phyloP scores from a whole-genome alignment of 108 stramenopile species.

The Discostella stelligeroides region DNA sequence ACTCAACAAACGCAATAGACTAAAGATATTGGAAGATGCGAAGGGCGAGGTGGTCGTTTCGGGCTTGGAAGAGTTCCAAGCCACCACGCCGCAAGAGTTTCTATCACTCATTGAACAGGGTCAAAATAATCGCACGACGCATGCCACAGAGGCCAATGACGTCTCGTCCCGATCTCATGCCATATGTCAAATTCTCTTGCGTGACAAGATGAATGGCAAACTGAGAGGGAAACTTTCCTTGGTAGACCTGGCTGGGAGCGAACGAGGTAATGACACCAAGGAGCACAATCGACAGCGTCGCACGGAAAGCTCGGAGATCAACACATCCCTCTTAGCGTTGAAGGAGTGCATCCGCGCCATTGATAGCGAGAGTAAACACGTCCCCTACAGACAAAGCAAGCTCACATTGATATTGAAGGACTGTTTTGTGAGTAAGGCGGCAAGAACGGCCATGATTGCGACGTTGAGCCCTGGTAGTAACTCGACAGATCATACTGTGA shows the following conservation, averaged over 20 bases:
- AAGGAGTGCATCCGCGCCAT: constrained; percentile 98
- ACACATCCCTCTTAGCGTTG: constrained; percentile 93
- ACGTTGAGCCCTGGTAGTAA: constrained; percentile 93
- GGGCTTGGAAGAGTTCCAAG: constrained; percentile 87
- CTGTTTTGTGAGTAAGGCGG: constrained; percentile 88
- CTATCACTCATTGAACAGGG: constrained; percentile 83
- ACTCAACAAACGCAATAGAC: constrained; percentile 87
- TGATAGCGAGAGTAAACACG: constrained; percentile 78
- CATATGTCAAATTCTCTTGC: constrained; percentile 94
- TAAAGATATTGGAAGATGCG: constrained; percentile 97
- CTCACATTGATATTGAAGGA: constrained; percentile 97
- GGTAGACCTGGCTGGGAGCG: constrained; percentile 97
- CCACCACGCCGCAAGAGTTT: constrained; percentile 75
- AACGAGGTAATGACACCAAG: constrained; percentile 96
- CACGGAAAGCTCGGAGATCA: constrained; percentile 97
- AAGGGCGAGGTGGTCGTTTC: constrained; percentile 92
- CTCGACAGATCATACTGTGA: constrained; percentile 95
- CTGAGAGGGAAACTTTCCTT: constrained; percentile 89
- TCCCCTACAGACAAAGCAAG: constrained; percentile 99
- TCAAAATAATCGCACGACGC: constrained; percentile 93
- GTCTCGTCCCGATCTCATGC: constrained; percentile 94
- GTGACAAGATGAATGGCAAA: constrained; percentile 57
- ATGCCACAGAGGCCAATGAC: constrained; percentile 94
- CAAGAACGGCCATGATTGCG: constrained; percentile 98
- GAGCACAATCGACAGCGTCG: constrained; percentile 93